A percentile compares a stretch with the other conserved stretches of the same genome.
These are phyloP conservation scores for Kalmanozyma brasiliensis DNA, from an alignment of 1,284 basidiomycete species.

Conservation along the genomic window DNA sequence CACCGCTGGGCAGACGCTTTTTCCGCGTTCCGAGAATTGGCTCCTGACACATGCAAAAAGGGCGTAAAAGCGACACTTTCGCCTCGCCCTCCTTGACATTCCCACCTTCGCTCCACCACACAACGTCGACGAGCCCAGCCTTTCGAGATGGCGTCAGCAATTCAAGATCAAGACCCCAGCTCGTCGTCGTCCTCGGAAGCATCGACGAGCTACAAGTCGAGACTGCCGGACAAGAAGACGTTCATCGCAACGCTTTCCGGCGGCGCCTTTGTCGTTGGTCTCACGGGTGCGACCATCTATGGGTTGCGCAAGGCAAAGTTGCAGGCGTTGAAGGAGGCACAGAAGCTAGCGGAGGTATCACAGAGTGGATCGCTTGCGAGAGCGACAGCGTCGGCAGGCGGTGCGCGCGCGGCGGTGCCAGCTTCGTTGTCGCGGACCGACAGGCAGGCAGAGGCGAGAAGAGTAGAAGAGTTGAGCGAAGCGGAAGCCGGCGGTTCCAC, in stretches of 20 bases:
- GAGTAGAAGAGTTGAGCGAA: neutral
- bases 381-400: neutral
- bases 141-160: constrained; percentile 18
- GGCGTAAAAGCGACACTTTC: neutral
- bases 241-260: constrained; percentile 48
- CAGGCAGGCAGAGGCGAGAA: neutral
- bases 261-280: constrained; percentile 40
- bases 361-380: neutral
- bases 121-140: neutral
- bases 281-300: constrained; percentile 45
- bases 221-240: constrained; percentile 45
- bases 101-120: neutral
- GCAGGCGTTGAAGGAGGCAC: constrained; percentile 43
- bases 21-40: constrained; percentile 38
- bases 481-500: constrained; percentile 1
- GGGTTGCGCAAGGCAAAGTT: constrained; percentile 32
- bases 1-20: constrained; percentile 6
- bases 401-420: constrained; percentile 1
- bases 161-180: neutral
- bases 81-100: neutral
- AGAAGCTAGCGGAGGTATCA: constrained; percentile 20
- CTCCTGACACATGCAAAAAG: constrained; percentile 2
- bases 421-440: neutral
- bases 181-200: constrained; percentile 5
- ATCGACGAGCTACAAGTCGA: constrained; percentile 28